Conservation (phyloP, 2,329 filamentous ascomycete genomes). For the Claviceps monticola region DNA sequence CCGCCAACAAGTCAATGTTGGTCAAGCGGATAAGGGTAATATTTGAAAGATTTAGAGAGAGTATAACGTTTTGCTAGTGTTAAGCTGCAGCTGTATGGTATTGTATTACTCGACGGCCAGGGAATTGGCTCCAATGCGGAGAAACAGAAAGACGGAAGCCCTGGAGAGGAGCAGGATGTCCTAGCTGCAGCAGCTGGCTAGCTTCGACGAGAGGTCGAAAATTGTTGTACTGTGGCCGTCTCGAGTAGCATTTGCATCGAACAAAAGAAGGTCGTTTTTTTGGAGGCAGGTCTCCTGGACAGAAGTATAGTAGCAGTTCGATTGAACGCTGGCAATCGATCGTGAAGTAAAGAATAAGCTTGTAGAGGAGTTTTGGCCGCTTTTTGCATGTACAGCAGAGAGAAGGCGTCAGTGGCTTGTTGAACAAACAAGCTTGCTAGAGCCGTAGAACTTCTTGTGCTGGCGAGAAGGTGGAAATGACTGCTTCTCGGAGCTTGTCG, state of each 20-base stretch:
- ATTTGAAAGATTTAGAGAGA: not conserved
- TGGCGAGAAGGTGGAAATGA: not conserved
- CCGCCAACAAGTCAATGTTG: conserved; percentile 21
- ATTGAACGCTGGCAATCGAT: not conserved
- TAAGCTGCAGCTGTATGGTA: not conserved
- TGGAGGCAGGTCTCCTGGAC: conserved; percentile 2
- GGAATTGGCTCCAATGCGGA: conserved; percentile 1
- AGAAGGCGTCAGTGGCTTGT: not conserved
- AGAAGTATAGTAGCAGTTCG: not conserved
- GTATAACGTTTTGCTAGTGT: not conserved
- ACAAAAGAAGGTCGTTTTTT: conserved; percentile 4
- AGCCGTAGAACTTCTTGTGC: not conserved
- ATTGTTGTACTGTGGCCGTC: conserved; percentile 21
- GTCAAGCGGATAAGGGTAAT: conserved; percentile 1
- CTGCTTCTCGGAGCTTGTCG: not conserved
- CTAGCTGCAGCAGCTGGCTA: not conserved
- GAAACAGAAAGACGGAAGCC: not conserved
- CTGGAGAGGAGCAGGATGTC: not conserved
- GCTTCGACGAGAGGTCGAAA: conserved; percentile 10
- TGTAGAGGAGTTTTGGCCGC: conserved; percentile 1
- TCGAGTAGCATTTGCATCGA: conserved; percentile 18
- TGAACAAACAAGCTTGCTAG: not conserved
- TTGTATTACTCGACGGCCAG: not conserved
- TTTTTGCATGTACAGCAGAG: conserved; percentile 1
- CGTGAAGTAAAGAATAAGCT: not conserved